Evolutionary conservation across 1,284 basidiomycete species (phyloP).

Genomic region (Leccinum pachyderme): DNA sequence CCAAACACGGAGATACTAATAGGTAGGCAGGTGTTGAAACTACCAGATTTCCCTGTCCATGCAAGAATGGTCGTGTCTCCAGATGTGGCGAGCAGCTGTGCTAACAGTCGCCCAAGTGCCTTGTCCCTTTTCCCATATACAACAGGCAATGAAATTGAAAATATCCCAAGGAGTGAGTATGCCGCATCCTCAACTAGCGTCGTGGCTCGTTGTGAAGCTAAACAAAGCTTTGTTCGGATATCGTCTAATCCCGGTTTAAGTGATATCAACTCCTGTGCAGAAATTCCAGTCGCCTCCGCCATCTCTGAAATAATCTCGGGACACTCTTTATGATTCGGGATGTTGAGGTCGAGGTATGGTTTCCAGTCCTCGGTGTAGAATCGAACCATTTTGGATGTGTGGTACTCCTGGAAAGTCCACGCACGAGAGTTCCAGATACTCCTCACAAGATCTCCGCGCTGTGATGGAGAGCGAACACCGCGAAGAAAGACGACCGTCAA

Average conservation of each 20-base stretch:
- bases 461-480: too few relatives aligned
- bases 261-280: too few relatives aligned
- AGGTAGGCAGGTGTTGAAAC: neutral
- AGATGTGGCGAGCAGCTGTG: neutral
- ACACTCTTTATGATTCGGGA: constrained; percentile 1
- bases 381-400: neutral
- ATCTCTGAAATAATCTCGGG: neutral
- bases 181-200: neutral
- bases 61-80: neutral
- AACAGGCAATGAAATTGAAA: too few relatives aligned
- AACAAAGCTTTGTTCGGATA: neutral
- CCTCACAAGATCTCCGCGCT: too few relatives aligned
- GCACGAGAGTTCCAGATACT: too few relatives aligned
- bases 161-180: neutral
- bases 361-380: neutral
- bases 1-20: neutral
- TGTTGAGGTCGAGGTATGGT: neutral
- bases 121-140: too few relatives aligned
- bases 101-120: too few relatives aligned
- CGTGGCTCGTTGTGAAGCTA: neutral
- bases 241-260: neutral
- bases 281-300: neutral
- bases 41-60: neutral
- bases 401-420: neutral
- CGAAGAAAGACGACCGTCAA: too few relatives aligned